Conservation (phyloP, 176 grass and related monocot genomes). For the Secale cereale region DNA sequence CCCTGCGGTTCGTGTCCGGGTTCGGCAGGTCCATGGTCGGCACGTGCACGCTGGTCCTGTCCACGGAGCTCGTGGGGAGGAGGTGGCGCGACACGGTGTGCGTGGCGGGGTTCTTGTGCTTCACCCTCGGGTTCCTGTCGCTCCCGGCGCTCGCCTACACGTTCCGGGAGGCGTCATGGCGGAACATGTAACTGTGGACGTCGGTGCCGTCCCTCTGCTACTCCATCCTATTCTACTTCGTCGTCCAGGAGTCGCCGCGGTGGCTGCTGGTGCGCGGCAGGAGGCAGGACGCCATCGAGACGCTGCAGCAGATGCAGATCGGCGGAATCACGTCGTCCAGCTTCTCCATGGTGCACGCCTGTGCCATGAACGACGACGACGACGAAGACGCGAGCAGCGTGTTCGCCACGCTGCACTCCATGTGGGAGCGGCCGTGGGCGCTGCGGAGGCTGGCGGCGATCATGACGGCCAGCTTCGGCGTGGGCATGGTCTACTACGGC, state of each 20-base stretch:
- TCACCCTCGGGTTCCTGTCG: too few species aligned
- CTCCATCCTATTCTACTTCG: too few species aligned
- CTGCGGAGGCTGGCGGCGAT: slow-evolving; percentile 54
- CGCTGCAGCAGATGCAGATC: slow-evolving; percentile 46
- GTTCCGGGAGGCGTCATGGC: too few species aligned
- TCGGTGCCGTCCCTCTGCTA: too few species aligned
- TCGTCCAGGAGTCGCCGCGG: slow-evolving; percentile 18
- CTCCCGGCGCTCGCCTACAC: too few species aligned
- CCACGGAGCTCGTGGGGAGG: too few species aligned
- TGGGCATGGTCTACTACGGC: slow-evolving; percentile 84
- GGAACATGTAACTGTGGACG: too few species aligned
- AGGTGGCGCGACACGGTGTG: too few species aligned
- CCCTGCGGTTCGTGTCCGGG: slow-evolving; percentile 61
- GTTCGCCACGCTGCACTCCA: slow-evolving; percentile 45
- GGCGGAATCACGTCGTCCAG: slow-evolving; percentile 59
- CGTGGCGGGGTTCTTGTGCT: too few species aligned
- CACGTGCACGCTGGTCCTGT: too few species aligned
- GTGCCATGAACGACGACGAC: slow-evolving; percentile 5
- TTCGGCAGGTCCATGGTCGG: slow-evolving; percentile 27
- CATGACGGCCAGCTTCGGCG: slow-evolving; percentile 61
- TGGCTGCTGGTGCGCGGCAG: slow-evolving; percentile 80
- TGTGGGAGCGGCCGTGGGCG: slow-evolving; percentile 68
- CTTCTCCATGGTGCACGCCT: slow-evolving; percentile 66
- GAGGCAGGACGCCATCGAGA: slow-evolving; percentile 66
- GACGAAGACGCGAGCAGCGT: slow-evolving; percentile 12